phyloP scores from a whole-genome alignment of 2,329 filamentous ascomycete genomes.

The Diplodia seriata region DNA sequence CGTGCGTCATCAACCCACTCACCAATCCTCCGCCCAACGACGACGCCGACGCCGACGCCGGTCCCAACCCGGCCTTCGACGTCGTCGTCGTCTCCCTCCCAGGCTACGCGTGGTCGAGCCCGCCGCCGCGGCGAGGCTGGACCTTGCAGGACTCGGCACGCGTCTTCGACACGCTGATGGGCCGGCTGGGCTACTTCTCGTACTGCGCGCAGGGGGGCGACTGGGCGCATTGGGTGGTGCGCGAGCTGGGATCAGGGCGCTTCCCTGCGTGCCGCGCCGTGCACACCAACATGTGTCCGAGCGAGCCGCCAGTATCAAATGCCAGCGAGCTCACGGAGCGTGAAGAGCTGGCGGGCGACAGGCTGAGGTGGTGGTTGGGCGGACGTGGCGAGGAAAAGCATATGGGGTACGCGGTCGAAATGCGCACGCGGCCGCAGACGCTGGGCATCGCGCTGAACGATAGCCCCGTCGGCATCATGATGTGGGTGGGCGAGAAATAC shows the following conservation, averaged over 20 bases:
- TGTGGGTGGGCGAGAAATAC: slow-evolving; percentile 56
- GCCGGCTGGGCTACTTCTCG: slow-evolving; percentile 49
- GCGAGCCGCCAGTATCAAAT: slow-evolving; percentile 43
- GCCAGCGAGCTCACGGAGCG: slow-evolving; percentile 41
- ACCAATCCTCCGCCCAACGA: slow-evolving; percentile 38
- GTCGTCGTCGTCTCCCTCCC: slow-evolving; percentile 66
- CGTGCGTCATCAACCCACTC: slow-evolving; percentile 48
- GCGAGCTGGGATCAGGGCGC: slow-evolving; percentile 48
- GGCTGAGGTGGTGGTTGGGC: slow-evolving; percentile 46
- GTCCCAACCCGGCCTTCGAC: slow-evolving; percentile 55
- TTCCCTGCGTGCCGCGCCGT: slow-evolving; percentile 49
- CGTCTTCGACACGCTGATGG: slow-evolving; percentile 50
- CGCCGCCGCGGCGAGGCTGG: slow-evolving; percentile 44
- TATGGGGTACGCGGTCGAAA: slow-evolving; percentile 52
- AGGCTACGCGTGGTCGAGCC: slow-evolving; percentile 58
- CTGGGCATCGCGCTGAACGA: slow-evolving; percentile 53
- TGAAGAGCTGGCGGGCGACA: slow-evolving; percentile 44
- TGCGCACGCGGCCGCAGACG: slow-evolving; percentile 54
- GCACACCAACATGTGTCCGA: slow-evolving; percentile 53
- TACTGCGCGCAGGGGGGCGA: slow-evolving; percentile 52
- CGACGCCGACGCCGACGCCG: too few relatives aligned
- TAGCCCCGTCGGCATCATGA: slow-evolving; percentile 53
- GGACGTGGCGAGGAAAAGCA: slow-evolving; percentile 45
- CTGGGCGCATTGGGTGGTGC: slow-evolving; percentile 51
- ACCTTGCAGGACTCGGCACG: slow-evolving; percentile 48